A percentile compares a stretch with the other conserved stretches of the same genome.
Conservation (phyloP, 1,284 basidiomycete species). For the Xerocomus amazonicus region DNA sequence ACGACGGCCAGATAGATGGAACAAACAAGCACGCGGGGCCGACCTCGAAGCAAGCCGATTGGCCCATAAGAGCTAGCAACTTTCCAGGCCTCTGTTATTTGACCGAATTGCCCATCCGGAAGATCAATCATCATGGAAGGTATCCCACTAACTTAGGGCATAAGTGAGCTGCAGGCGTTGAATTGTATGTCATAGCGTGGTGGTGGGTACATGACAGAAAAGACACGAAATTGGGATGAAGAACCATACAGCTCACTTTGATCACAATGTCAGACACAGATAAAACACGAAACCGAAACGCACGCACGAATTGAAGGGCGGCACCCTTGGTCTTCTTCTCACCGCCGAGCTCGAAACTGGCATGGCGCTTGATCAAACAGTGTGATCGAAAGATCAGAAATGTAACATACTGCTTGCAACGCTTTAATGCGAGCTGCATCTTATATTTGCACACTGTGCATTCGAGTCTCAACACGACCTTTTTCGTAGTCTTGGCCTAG, state of each 20-base stretch:
- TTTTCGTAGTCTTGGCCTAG: constrained; percentile 96
- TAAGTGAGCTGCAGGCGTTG: constrained; percentile 17
- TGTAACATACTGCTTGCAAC: constrained; percentile 91
- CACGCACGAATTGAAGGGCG: constrained; percentile 85
- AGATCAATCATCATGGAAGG: neutral
- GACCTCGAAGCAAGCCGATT: too few relatives aligned
- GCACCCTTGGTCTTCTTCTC: constrained; percentile 99
- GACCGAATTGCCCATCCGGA: neutral
- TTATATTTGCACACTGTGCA: constrained; percentile 99
- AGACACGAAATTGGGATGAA: constrained; percentile 15
- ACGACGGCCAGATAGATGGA: too few relatives aligned
- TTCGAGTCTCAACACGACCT: constrained; percentile 96
- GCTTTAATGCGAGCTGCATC: constrained; percentile 93
- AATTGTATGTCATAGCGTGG: constrained; percentile 26
- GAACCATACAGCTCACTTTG: constrained; percentile 23
- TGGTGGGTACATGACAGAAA: constrained; percentile 28
- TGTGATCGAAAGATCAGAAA: neutral
- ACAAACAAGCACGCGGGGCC: too few relatives aligned
- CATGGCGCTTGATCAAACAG: constrained; percentile 23
- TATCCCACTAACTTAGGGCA: neutral
- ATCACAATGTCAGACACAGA: constrained; percentile 7
- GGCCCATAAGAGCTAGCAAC: too few relatives aligned
- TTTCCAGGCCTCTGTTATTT: neutral
- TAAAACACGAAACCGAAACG: neutral
- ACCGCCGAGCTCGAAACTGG: constrained; percentile 96